Conservation (phyloP, 2,329 filamentous ascomycete species). For the Colletotrichum theobromicola region DNA sequence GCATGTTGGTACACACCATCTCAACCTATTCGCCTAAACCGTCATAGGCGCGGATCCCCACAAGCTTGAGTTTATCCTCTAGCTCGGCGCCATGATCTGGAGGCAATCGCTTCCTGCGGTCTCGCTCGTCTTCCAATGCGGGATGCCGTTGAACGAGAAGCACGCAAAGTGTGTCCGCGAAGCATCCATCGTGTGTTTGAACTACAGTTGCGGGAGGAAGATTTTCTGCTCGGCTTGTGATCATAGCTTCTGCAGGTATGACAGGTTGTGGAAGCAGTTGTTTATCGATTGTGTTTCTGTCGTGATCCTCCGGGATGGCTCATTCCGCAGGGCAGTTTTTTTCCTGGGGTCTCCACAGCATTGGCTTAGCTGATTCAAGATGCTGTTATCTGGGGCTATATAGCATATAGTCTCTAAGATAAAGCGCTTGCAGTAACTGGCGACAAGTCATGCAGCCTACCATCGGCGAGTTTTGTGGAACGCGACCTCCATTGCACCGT, state of each 20-base stretch:
- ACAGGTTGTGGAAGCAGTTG: background rate
- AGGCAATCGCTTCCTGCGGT: background rate
- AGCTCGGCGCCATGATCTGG: background rate
- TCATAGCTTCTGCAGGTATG: background rate
- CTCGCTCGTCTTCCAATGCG: background rate
- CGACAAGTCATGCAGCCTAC: background rate
- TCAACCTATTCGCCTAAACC: background rate
- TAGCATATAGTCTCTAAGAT: background rate
- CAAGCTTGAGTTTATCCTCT: background rate
- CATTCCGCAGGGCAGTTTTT: background rate
- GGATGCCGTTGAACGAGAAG: background rate
- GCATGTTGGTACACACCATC: background rate
- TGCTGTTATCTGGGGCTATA: background rate
- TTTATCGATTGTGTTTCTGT: background rate
- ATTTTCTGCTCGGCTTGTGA: background rate
- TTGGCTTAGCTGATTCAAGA: background rate
- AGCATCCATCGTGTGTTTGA: background rate
- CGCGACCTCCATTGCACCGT: background rate
- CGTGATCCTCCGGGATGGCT: background rate
- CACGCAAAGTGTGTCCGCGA: background rate
- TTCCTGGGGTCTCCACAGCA: background rate
- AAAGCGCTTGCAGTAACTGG: background rate
- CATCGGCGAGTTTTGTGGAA: background rate
- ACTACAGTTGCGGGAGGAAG: background rate
- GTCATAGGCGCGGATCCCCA: background rate